These are phyloP conservation scores for Scleroderma bovista DNA, from an alignment of 768 basidiomycete genomes.

Conservation along the genomic window DNA sequence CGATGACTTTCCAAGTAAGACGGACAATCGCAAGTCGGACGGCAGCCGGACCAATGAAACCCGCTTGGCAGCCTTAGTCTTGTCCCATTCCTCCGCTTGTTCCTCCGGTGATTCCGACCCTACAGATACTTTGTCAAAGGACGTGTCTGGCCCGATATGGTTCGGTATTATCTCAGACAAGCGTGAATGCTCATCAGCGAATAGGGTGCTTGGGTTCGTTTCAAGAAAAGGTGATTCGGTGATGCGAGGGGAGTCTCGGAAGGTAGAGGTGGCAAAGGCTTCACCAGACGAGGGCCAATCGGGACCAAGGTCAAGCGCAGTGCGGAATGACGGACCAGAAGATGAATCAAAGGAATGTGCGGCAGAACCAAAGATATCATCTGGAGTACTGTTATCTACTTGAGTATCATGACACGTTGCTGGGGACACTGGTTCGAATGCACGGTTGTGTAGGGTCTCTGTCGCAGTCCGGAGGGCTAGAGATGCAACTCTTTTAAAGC, in stretches of 20 bases:
- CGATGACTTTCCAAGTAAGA: constrained; percentile 14
- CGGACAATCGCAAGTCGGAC: constrained; percentile 37
- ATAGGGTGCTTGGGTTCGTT: constrained; percentile 25
- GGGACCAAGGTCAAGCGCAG: constrained; percentile 53
- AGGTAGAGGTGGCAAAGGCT: constrained; percentile 29
- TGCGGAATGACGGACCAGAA: constrained; percentile 57
- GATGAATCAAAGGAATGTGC: constrained; percentile 39
- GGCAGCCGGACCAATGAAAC: constrained; percentile 78
- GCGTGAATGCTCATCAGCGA: constrained; percentile 21
- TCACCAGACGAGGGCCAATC: constrained; percentile 44
- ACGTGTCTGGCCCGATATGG: constrained; percentile 15
- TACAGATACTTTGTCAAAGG: constrained; percentile 45
- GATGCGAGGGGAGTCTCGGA: constrained; percentile 26
- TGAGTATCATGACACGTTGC: constrained; percentile 31
- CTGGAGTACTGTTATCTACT: constrained; percentile 9
- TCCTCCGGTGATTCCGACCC: constrained; percentile 49
- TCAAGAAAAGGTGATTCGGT: constrained; percentile 32
- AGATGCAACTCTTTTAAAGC: constrained; percentile 60
- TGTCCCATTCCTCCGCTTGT: constrained; percentile 85
- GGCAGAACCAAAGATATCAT: constrained; percentile 6
- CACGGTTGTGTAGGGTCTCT: constrained; percentile 50
- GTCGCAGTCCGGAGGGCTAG: constrained; percentile 73
- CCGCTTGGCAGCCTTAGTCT: constrained; percentile 78
- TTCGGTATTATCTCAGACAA: constrained; percentile 15
- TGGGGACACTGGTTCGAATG: constrained; percentile 20